phyloP scores from a whole-genome alignment of 2,329 filamentous ascomycete species.

The Diaporthe longicolla region DNA sequence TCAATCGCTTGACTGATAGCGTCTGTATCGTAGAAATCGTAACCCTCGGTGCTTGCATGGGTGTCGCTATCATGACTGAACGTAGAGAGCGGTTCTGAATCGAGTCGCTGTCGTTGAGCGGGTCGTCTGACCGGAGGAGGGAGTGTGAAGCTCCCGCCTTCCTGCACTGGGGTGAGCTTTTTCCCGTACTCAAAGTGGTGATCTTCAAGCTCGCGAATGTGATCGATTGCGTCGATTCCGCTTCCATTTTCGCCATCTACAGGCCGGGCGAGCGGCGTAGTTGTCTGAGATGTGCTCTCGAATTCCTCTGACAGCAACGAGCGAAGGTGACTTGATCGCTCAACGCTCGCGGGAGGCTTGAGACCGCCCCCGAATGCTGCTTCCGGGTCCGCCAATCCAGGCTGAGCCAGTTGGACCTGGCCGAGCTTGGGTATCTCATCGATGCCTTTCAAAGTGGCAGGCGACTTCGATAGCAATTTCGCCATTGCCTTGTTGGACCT shows the following conservation, averaged over 20 bases:
- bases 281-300: conserved; percentile 74
- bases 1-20: conserved; percentile 66
- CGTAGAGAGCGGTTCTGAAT: conserved; percentile 67
- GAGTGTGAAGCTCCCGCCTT: conserved; percentile 65
- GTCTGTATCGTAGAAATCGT: conserved; percentile 77
- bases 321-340: conserved; percentile 52
- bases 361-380: conserved; percentile 36
- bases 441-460: not conserved
- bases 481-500: conserved; percentile 37
- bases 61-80: conserved; percentile 65
- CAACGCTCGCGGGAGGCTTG: conserved; percentile 52
- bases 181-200: conserved; percentile 53
- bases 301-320: conserved; percentile 69
- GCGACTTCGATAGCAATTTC: conserved; percentile 44
- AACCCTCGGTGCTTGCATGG: conserved; percentile 70
- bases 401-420: conserved; percentile 24
- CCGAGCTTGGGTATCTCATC: conserved; percentile 28
- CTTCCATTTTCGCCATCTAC: conserved; percentile 56
- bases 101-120: conserved; percentile 59
- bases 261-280: conserved; percentile 71
- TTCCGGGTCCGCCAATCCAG: not conserved
- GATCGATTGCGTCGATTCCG: conserved; percentile 46
- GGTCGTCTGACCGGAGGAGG: conserved; percentile 56
- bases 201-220: conserved; percentile 42
- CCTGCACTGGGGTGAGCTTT: conserved; percentile 62